These are phyloP conservation scores for Bocquillonia castaneifolia DNA, from an alignment of 441 rosid species.

Conservation along the genomic window DNA sequence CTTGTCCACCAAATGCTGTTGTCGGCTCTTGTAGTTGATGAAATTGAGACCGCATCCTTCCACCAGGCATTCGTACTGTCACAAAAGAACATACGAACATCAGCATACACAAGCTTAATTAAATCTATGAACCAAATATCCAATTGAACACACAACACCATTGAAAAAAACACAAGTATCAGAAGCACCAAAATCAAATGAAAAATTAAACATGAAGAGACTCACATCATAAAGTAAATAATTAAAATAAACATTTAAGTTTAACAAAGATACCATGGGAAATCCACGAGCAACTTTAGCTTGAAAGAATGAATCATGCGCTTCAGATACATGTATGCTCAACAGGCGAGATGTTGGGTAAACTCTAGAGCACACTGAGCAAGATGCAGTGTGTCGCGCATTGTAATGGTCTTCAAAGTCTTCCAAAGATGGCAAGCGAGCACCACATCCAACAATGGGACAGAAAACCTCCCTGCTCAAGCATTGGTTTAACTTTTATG, in stretches of 20 bases:
- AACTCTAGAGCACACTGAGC: conserved; percentile 83
- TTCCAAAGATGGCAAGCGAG: conserved; percentile 53
- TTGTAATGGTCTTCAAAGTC: conserved; percentile 80
- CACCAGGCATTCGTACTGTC: conserved; percentile 86
- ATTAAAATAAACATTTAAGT: not conserved
- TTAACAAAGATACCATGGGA: conserved; percentile 51
- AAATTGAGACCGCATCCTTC: conserved; percentile 85
- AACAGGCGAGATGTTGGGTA: conserved; percentile 78
- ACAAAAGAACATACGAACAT: conserved; percentile 5
- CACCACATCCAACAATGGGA: conserved; percentile 81
- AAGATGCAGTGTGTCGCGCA: conserved; percentile 74
- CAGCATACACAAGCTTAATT: not conserved
- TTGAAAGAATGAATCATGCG: conserved; percentile 88
- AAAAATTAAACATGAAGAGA: not conserved
- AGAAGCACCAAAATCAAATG: conserved; percentile 2
- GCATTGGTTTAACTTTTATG: no score
- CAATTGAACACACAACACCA: no score
- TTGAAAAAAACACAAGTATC: no score
- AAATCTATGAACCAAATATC: no score
- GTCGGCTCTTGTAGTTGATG: conserved; percentile 69
- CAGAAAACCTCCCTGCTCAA: conserved; percentile 63
- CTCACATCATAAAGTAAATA: no score
- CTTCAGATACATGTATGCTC: conserved; percentile 81
- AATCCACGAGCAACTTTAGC: conserved; percentile 89
- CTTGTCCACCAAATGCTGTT: conserved; percentile 79